Conservation (phyloP, 768 basidiomycete species). For the Kwoniella europaea region DNA sequence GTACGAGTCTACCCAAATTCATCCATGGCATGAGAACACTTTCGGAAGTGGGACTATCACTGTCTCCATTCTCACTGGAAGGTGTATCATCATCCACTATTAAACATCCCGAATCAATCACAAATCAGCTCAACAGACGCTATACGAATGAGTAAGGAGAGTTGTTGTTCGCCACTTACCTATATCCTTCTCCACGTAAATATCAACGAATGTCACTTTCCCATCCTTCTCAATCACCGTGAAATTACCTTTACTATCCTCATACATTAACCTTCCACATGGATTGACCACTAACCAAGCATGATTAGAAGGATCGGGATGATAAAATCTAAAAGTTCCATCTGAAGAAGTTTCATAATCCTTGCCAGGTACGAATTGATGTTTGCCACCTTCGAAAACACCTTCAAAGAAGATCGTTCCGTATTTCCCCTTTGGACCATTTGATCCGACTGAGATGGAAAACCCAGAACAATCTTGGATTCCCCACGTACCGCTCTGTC, state of each 20-base stretch:
- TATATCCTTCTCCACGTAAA: background rate
- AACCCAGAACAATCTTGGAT: conserved; percentile 3
- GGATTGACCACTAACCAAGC: background rate
- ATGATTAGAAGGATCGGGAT: background rate
- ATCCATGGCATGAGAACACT: background rate
- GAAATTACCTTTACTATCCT: background rate
- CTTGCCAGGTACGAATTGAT: background rate
- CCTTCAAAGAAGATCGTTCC: background rate
- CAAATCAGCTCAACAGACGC: background rate
- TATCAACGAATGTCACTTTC: background rate
- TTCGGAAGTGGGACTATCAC: background rate
- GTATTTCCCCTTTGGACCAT: background rate
- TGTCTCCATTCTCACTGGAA: background rate
- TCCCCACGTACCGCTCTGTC: background rate
- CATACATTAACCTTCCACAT: background rate
- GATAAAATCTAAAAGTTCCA: background rate
- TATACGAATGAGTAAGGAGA: background rate
- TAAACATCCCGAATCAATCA: background rate
- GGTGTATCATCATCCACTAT: background rate
- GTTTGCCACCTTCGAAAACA: background rate
- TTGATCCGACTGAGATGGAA: background rate
- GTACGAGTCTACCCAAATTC: background rate
- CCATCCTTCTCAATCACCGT: background rate
- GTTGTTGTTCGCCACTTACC: background rate
- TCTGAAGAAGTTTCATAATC: background rate